A percentile compares a stretch with the other conserved stretches of the same genome.
Evolutionary conservation across 148 eudicot species (phyloP).

Genomic region (Chenopodium album): DNA sequence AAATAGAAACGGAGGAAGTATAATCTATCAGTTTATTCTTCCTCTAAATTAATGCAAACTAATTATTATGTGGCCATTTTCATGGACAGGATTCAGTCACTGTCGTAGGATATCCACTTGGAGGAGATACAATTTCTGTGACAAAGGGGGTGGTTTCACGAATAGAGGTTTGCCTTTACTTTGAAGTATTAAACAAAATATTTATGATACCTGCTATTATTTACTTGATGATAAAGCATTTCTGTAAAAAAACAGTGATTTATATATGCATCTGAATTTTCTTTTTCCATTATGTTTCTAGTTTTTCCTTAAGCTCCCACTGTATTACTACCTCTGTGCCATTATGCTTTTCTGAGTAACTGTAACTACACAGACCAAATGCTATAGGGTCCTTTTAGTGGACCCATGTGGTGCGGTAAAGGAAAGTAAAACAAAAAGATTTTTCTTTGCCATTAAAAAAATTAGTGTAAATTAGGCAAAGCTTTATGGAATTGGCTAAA

Average conservation of each 20-base stretch:
- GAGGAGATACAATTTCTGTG: slow-evolving; percentile 99
- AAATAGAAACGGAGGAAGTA: not conserved
- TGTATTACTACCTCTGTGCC: not conserved
- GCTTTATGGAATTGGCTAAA: no score
- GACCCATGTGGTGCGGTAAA: no score
- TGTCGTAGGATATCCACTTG: slow-evolving; percentile 98
- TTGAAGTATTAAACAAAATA: not conserved
- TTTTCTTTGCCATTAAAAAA: no score
- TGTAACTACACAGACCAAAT: no score
- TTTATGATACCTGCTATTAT: not conserved
- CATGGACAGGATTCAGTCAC: slow-evolving; percentile 89
- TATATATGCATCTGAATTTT: not conserved
- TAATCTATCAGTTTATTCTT: not conserved
- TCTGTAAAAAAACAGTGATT: not conserved
- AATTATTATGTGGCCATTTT: slow-evolving; percentile 15
- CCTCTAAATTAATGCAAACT: not conserved
- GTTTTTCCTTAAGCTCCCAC: not conserved
- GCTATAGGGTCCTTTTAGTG: no score
- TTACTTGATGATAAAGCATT: not conserved
- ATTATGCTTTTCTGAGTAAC: no score
- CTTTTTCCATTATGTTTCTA: not conserved
- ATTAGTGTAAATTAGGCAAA: no score
- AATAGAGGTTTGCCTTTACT: slow-evolving; percentile 70
- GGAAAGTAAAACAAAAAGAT: no score
- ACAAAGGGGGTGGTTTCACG: slow-evolving; percentile 97